Percentiles rank a stretch among this genome's conserved stretches.
Conservation (phyloP, 768 basidiomycete genomes). For the Chalciporus chontae region DNA sequence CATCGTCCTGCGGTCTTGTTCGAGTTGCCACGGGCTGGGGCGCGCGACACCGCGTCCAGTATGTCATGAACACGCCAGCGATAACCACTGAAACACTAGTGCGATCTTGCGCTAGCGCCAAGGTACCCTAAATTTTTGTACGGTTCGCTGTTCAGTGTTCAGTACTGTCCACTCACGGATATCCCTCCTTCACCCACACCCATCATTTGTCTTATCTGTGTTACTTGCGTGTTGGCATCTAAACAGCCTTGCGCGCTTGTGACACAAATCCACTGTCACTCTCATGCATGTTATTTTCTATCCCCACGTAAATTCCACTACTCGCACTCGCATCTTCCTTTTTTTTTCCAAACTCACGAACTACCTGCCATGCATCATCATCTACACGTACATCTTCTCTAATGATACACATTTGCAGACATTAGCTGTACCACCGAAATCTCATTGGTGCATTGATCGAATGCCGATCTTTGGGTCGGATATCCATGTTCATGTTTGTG, state of each 20-base stretch:
- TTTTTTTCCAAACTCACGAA: conserved; percentile 17
- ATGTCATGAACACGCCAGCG: conserved; percentile 4
- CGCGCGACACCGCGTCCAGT: conserved; percentile 1
- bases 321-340: conserved; percentile 16
- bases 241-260: conserved; percentile 5
- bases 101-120: conserved; percentile 11
- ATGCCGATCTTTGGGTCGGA: neutral
- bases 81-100: conserved; percentile 9
- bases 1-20: conserved; percentile 9
- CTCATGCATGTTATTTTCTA: conserved; percentile 4
- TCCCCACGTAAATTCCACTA: conserved; percentile 3
- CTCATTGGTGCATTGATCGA: neutral
- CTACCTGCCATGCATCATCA: conserved; percentile 26
- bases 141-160: conserved; percentile 18
- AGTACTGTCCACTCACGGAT: conserved; percentile 14
- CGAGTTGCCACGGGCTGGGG: conserved; percentile 7
- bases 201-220: conserved; percentile 24
- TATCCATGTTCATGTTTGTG: neutral
- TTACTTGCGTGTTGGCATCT: conserved; percentile 15
- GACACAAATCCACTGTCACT: conserved; percentile 7
- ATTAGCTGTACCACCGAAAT: neutral
- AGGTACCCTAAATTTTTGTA: conserved; percentile 25
- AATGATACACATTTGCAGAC: conserved; percentile 21
- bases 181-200: conserved; percentile 16
- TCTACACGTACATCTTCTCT: conserved; percentile 24